Percentiles rank a stretch among this genome's conserved stretches.
phyloP scores from a whole-genome alignment of 2,329 filamentous ascomycete genomes.

The Knufia fluminis region DNA sequence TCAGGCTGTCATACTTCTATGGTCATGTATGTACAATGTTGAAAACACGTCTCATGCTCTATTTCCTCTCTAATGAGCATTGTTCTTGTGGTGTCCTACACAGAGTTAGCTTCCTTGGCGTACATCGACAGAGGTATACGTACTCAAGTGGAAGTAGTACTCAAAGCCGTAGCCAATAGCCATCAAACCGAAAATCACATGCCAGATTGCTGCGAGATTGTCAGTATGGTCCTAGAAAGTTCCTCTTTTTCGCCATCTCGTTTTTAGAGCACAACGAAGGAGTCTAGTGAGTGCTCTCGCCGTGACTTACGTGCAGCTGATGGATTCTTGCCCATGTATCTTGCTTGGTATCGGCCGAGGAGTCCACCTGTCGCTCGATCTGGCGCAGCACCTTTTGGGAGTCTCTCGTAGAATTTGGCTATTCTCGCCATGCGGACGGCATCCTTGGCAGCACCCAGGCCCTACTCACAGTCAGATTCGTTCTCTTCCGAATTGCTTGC shows the following conservation, averaged over 20 bases:
- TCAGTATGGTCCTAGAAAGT: background rate
- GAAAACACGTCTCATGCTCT: background rate
- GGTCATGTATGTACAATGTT: constrained; percentile 7
- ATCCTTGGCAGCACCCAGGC: constrained; percentile 88
- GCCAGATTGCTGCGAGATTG: constrained; percentile 62
- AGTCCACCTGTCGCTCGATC: constrained; percentile 72
- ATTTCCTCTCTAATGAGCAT: constrained; percentile 60
- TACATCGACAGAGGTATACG: background rate
- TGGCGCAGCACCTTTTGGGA: constrained; percentile 84
- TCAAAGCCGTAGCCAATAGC: constrained; percentile 87
- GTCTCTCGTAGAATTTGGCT: constrained; percentile 97
- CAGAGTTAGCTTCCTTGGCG: background rate
- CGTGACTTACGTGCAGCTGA: constrained; percentile 70
- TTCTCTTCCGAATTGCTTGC: background rate
- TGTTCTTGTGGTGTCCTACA: constrained; percentile 99
- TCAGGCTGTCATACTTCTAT: constrained; percentile 4
- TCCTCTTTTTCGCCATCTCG: background rate
- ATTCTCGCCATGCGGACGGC: constrained; percentile 96
- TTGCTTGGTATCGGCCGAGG: constrained; percentile 73
- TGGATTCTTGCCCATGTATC: constrained; percentile 91
- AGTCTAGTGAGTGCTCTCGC: background rate
- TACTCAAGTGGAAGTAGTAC: constrained; percentile 99
- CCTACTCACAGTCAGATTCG: constrained; percentile 44
- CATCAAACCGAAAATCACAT: constrained; percentile 70
- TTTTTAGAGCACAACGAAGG: too few species aligned